These are phyloP conservation scores for Jimgerdemannia flammicorona DNA, from an alignment of 192 early-diverging fungal genomes.

Conservation along the genomic window DNA sequence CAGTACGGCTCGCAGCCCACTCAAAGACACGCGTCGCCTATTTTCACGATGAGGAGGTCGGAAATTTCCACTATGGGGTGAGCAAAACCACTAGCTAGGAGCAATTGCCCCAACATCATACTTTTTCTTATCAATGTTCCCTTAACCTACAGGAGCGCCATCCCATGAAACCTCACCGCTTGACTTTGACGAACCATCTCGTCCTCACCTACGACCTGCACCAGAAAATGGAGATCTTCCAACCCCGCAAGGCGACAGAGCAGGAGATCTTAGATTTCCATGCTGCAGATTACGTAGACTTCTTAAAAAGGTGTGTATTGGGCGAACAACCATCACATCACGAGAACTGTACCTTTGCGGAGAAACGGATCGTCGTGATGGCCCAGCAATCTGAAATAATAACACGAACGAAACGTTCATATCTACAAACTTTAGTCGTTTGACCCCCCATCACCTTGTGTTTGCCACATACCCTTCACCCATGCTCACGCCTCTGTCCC, in stretches of 20 bases:
- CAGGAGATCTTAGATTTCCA: conserved; percentile 94
- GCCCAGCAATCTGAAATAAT: no score
- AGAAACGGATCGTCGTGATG: background rate
- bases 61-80: conserved; percentile 80
- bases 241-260: conserved; percentile 82
- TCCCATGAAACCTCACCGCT: conserved; percentile 90
- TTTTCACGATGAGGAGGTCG: conserved; percentile 72
- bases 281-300: conserved; percentile 93
- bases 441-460: conserved; percentile 13
- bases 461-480: conserved; percentile 28
- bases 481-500: background rate
- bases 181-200: conserved; percentile 92
- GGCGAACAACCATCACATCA: background rate
- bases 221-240: conserved; percentile 83
- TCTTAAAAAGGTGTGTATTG: conserved; percentile 67
- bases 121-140: conserved; percentile 4
- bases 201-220: conserved; percentile 91
- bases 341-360: background rate
- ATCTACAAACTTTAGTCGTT: no score
- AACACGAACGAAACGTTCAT: no score
- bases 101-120: background rate
- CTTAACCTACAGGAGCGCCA: conserved; percentile 47
- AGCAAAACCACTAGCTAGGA: background rate
- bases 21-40: conserved; percentile 66
- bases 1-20: conserved; percentile 37